phyloP scores from a whole-genome alignment of 176 grass and related monocot species.

The Eragrostis nindensis region DNA sequence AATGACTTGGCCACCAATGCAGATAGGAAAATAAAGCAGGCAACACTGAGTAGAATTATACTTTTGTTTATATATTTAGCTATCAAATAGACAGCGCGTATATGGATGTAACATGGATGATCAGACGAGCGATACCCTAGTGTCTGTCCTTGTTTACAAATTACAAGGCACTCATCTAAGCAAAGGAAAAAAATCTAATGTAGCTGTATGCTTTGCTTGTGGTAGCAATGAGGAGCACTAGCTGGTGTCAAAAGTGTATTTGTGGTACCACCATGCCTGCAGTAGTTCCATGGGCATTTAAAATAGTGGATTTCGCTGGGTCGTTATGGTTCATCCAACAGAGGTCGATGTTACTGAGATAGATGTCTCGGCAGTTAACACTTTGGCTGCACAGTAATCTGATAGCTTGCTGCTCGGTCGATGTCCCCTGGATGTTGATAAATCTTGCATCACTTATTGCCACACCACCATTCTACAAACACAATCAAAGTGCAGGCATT shows the following conservation, averaged over 20 bases:
- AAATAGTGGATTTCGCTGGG: slow-evolving; percentile 10
- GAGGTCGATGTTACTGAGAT: slow-evolving; percentile 48
- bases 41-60: background rate
- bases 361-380: slow-evolving; percentile 47
- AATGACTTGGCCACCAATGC: background rate
- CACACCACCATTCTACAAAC: slow-evolving; percentile 52
- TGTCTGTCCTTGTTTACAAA: background rate
- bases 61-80: slow-evolving; percentile 2
- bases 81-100: slow-evolving; percentile 13
- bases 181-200: background rate
- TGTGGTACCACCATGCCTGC: slow-evolving; percentile 44
- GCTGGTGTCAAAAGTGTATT: slow-evolving; percentile 6
- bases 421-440: slow-evolving; percentile 56
- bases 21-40: background rate
- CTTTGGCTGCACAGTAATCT: slow-evolving; percentile 53
- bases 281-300: slow-evolving; percentile 52
- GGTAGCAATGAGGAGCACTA: background rate
- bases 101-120: slow-evolving; percentile 26
- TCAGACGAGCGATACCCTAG: background rate
- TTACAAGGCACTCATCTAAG: slow-evolving; percentile 6
- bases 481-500: background rate
- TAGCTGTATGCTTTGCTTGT: background rate
- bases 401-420: slow-evolving; percentile 35
- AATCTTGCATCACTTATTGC: slow-evolving; percentile 52
- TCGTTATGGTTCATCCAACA: slow-evolving; percentile 17